Percentiles rank a stretch among this genome's conserved stretches.
phyloP scores from a whole-genome alignment of 164 flowering plant species.

The Aristolochia fimbriata region DNA sequence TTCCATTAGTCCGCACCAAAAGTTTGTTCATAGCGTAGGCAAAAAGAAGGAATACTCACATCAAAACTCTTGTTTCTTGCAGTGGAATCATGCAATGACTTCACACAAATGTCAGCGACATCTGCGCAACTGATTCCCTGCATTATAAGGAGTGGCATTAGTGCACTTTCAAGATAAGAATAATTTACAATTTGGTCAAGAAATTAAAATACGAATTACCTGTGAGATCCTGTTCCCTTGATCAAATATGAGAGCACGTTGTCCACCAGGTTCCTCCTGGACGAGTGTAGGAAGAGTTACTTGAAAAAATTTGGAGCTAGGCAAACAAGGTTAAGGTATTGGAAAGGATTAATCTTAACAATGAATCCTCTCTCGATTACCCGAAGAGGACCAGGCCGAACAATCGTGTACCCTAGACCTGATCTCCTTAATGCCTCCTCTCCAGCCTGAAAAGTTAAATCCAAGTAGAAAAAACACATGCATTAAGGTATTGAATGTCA shows the following conservation, averaged over 20 bases:
- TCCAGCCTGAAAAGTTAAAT: slow-evolving; percentile 47
- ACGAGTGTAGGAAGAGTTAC: not conserved
- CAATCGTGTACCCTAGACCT: slow-evolving; percentile 92
- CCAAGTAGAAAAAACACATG: not conserved
- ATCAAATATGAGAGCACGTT: slow-evolving; percentile 93
- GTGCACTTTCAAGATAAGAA: not conserved
- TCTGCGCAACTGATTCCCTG: slow-evolving; percentile 98
- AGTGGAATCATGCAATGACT: slow-evolving; percentile 94
- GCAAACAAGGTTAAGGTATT: not conserved
- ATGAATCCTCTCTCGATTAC: slow-evolving; percentile 19
- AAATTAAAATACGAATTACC: slow-evolving; percentile 24
- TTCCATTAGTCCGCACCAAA: not conserved
- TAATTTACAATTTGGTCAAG: not conserved
- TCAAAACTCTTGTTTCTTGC: slow-evolving; percentile 98
- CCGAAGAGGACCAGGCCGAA: slow-evolving; percentile 92
- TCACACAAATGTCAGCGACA: slow-evolving; percentile 97
- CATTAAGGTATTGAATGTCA: too few species aligned
- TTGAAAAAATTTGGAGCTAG: too few species aligned
- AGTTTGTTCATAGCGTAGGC: not conserved
- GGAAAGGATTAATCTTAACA: not conserved
- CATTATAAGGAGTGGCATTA: slow-evolving; percentile 6
- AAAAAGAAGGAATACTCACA: slow-evolving; percentile 32
- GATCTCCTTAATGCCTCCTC: slow-evolving; percentile 89
- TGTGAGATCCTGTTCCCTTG: slow-evolving; percentile 98
- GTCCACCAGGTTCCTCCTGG: slow-evolving; percentile 99